These are phyloP conservation scores for Colletotrichum lini DNA, from an alignment of 2,329 filamentous ascomycete genomes.

Conservation along the genomic window DNA sequence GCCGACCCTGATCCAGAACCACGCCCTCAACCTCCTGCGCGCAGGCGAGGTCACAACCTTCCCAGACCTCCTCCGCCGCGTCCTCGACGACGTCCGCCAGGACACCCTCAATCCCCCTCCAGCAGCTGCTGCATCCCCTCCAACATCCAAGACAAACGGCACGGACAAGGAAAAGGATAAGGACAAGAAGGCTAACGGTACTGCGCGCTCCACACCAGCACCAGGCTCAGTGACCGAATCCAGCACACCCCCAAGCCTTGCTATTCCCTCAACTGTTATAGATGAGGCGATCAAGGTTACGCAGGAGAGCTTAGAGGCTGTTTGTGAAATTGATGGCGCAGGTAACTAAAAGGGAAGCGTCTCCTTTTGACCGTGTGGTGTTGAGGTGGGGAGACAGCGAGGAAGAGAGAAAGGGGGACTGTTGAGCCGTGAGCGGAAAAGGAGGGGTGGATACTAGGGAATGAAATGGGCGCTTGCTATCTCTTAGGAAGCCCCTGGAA, in stretches of 20 bases:
- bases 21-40: slow-evolving; percentile 73
- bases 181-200: slow-evolving; percentile 38
- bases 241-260: slow-evolving; percentile 58
- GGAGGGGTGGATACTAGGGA: background rate
- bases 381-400: no score
- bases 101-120: slow-evolving; percentile 58
- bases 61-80: slow-evolving; percentile 71
- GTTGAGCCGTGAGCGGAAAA: background rate
- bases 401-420: background rate
- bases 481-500: no score
- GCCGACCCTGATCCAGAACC: slow-evolving; percentile 72
- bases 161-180: slow-evolving; percentile 35
- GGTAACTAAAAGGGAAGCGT: background rate
- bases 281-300: slow-evolving; percentile 74
- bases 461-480: slow-evolving; percentile 4
- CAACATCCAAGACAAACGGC: slow-evolving; percentile 49
- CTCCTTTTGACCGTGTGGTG: background rate
- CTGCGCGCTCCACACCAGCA: slow-evolving; percentile 24
- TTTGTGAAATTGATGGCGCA: slow-evolving; percentile 56
- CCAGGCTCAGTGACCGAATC: slow-evolving; percentile 35
- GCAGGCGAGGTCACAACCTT: slow-evolving; percentile 72
- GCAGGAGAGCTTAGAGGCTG: slow-evolving; percentile 69
- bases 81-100: slow-evolving; percentile 73
- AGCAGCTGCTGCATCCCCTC: slow-evolving; percentile 46
- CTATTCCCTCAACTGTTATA: slow-evolving; percentile 71